Conservation (phyloP, 2,329 filamentous ascomycete species). For the Neobulgaria alba region DNA sequence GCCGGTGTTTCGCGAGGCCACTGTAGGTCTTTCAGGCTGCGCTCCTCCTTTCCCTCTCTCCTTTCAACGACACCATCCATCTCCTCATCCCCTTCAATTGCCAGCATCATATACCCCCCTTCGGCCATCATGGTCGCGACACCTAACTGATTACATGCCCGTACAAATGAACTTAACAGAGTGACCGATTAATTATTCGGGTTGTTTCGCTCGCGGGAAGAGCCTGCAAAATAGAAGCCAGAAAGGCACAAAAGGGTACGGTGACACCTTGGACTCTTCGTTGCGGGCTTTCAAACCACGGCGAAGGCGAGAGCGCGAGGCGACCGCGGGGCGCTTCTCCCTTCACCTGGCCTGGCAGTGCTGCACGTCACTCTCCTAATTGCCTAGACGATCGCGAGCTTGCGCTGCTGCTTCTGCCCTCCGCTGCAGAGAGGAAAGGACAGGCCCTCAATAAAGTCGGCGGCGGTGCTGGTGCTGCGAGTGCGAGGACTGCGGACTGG, state of each 20-base stretch:
- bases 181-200: slow-evolving; percentile 19
- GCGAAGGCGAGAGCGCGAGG: slow-evolving; percentile 2
- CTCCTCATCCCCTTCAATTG: slow-evolving; percentile 11
- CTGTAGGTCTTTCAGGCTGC: too few relatives aligned
- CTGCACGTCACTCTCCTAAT: background rate
- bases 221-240: slow-evolving; percentile 3
- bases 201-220: slow-evolving; percentile 10
- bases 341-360: background rate
- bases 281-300: slow-evolving; percentile 11
- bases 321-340: background rate
- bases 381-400: background rate
- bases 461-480: too few relatives aligned
- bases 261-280: slow-evolving; percentile 28
- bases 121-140: slow-evolving; percentile 21
- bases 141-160: slow-evolving; percentile 26
- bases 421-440: background rate
- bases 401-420: background rate
- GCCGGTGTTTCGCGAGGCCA: too few relatives aligned
- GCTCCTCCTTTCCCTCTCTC: slow-evolving; percentile 5
- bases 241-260: slow-evolving; percentile 24
- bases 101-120: slow-evolving; percentile 10
- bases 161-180: slow-evolving; percentile 28
- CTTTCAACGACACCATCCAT: slow-evolving; percentile 7
- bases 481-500: too few relatives aligned
- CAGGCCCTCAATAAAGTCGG: background rate